These are phyloP conservation scores for Didymella glomerata DNA, from an alignment of 2,329 filamentous ascomycete genomes.

Conservation along the genomic window DNA sequence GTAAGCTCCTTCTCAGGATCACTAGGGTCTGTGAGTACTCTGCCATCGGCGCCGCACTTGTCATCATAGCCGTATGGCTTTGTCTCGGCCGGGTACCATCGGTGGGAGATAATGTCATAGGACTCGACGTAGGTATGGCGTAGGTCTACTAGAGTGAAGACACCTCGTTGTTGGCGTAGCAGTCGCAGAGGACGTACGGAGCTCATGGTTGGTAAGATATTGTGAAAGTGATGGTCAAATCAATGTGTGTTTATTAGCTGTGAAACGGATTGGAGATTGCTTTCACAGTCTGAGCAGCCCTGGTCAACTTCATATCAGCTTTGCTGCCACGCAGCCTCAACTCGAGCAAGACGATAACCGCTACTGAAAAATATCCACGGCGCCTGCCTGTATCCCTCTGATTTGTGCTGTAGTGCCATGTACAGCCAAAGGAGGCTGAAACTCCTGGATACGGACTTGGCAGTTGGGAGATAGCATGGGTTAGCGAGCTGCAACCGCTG, in stretches of 20 bases:
- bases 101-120: not conserved
- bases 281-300: not conserved
- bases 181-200: not conserved
- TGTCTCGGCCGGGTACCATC: not conserved
- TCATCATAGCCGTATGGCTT: not conserved
- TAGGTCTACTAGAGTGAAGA: not conserved
- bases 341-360: not conserved
- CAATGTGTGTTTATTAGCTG: not conserved
- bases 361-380: not conserved
- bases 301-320: not conserved
- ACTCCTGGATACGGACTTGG: not conserved
- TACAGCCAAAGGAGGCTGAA: slow-evolving; percentile 4
- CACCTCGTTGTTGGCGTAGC: not conserved
- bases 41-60: not conserved
- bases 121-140: not conserved
- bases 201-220: not conserved
- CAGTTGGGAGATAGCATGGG: slow-evolving; percentile 1
- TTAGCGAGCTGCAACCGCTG: slow-evolving; percentile 3
- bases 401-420: not conserved
- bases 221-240: not conserved
- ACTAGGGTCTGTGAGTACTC: not conserved
- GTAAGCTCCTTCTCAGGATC: not conserved
- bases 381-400: not conserved
- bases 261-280: too few relatives aligned
- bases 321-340: not conserved